A percentile compares a stretch with the other conserved stretches of the same genome.
Conservation (phyloP, 352 stramenopile genomes). For the Ophiocytium majus region DNA sequence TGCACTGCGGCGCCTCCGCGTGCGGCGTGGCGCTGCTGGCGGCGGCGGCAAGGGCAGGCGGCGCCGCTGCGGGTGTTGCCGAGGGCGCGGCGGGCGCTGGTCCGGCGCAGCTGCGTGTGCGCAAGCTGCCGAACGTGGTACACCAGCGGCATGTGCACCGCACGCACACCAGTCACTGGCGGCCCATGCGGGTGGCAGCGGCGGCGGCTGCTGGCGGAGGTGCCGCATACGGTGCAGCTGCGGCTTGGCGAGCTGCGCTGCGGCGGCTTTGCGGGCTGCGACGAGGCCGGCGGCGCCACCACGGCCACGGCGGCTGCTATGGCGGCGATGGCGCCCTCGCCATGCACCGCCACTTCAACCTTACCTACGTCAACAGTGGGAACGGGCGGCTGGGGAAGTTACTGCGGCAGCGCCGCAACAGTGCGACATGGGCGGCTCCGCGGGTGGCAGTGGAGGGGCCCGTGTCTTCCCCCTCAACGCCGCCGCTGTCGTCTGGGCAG, state of each 20-base stretch:
- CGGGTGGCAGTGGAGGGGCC: no score
- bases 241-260: conserved; percentile 15
- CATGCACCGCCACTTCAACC: no score
- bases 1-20: not conserved
- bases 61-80: not conserved
- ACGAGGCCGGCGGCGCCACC: not conserved
- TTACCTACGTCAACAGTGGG: no score
- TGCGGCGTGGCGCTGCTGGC: conserved; percentile 12
- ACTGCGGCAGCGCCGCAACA: not conserved
- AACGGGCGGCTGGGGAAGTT: not conserved
- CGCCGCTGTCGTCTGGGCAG: no score
- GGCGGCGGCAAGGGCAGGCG: not conserved
- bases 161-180: no score
- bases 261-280: not conserved
- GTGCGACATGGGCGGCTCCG: not conserved
- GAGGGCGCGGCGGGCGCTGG: not conserved
- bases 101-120: no score
- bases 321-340: conserved; percentile 19
- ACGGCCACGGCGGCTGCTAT: not conserved
- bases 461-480: no score
- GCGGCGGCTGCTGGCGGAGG: not conserved
- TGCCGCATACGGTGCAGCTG: conserved; percentile 5
- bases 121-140: not conserved
- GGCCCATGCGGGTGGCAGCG: not conserved
- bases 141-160: not conserved